These are phyloP conservation scores for Chaetomidium leptoderma DNA, from an alignment of 495 filamentous ascomycete species.

Conservation along the genomic window DNA sequence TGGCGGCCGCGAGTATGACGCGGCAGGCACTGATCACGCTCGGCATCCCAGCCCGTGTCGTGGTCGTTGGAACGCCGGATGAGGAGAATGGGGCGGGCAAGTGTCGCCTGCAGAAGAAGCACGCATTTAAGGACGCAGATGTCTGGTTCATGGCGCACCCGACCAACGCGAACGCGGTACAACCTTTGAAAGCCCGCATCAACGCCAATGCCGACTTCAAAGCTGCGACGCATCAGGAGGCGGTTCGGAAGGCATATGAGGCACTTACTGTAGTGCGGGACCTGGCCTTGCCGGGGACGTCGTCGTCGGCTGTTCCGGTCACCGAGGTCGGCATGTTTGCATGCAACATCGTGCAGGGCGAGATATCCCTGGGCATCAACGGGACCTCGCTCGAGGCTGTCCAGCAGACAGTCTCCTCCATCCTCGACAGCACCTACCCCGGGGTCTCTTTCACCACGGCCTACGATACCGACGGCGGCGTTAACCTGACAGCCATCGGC, in stretches of 20 bases:
- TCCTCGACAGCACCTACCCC: background rate
- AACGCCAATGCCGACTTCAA: background rate
- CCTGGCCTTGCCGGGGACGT: background rate
- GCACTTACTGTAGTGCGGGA: background rate
- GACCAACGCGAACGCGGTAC: background rate
- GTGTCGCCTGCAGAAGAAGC: background rate
- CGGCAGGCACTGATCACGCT: background rate
- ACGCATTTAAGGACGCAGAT: background rate
- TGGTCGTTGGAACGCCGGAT: background rate
- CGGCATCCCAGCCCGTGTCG: background rate
- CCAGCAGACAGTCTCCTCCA: background rate
- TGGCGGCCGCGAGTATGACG: background rate
- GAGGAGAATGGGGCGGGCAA: background rate
- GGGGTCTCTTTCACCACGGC: background rate
- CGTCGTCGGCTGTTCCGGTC: background rate
- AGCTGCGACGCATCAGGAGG: background rate
- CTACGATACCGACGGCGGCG: background rate
- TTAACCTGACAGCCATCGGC: background rate
- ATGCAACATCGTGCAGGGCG: background rate
- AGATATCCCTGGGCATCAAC: background rate
- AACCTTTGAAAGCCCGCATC: background rate
- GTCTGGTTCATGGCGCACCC: constrained; percentile 1
- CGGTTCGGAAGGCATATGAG: background rate
- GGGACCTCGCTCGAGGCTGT: background rate
- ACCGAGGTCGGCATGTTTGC: background rate